Conservation (phyloP, 1,284 basidiomycete genomes). For the Tilletia caries region DNA sequence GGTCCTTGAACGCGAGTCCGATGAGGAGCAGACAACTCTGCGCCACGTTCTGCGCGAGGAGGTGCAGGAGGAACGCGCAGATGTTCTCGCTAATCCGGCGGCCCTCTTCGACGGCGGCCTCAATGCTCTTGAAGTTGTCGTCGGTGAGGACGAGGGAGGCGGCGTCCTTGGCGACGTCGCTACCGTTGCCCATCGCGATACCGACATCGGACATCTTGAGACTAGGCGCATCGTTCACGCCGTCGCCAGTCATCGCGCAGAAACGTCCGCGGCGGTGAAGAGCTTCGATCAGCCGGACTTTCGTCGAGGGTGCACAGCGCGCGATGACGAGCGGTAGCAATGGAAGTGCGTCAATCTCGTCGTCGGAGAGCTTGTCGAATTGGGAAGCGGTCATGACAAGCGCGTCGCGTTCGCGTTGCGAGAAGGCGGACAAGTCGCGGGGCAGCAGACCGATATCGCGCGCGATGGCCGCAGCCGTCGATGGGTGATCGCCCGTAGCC, state of each 20-base stretch:
- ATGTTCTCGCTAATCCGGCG: conserved; percentile 59
- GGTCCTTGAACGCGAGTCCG: conserved; percentile 67
- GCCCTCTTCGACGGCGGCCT: conserved; percentile 67
- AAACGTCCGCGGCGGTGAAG: conserved; percentile 57
- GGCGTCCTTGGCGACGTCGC: conserved; percentile 56
- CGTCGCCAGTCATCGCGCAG: conserved; percentile 52
- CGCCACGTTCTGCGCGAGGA: conserved; percentile 50
- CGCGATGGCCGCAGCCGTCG: conserved; percentile 55
- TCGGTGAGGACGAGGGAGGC: conserved; percentile 67
- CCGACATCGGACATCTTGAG: conserved; percentile 52
- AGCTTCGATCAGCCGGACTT: conserved; percentile 63
- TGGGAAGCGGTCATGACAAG: conserved; percentile 60
- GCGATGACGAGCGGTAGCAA: conserved; percentile 64
- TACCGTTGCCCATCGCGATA: conserved; percentile 51
- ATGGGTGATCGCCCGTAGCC: conserved; percentile 59
- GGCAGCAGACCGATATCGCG: conserved; percentile 61
- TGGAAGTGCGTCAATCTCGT: conserved; percentile 62
- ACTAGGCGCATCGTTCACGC: conserved; percentile 53
- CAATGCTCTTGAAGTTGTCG: conserved; percentile 71
- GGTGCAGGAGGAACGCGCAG: conserved; percentile 54
- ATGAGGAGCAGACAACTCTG: conserved; percentile 57
- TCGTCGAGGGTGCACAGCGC: conserved; percentile 59
- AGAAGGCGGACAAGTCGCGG: conserved; percentile 1
- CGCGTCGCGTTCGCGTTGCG: conserved; percentile 31
- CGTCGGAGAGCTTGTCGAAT: conserved; percentile 66